A percentile compares a stretch with the other conserved stretches of the same genome.
Evolutionary conservation across 2,329 filamentous ascomycete genomes (phyloP).

Genomic region (Aspergillus sp.): DNA sequence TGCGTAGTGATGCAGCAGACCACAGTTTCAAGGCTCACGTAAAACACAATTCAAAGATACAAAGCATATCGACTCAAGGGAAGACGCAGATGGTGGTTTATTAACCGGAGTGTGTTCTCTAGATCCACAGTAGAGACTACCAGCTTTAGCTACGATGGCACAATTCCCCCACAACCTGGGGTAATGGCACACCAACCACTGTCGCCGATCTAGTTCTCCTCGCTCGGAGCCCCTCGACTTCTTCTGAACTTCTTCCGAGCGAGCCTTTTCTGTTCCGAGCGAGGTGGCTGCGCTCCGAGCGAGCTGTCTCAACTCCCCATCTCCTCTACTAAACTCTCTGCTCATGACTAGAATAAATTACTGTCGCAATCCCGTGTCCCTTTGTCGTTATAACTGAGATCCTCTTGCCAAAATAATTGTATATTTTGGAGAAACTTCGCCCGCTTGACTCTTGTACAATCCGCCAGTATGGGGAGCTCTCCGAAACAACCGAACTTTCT

Average conservation of each 20-base stretch:
- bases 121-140: neutral
- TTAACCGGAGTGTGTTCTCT: too few species aligned
- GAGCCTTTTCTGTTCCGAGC: neutral
- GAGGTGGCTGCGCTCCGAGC: neutral
- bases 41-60: too few species aligned
- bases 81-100: too few species aligned
- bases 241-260: neutral
- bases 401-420: too few species aligned
- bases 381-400: too few species aligned
- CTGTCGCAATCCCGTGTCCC: too few species aligned
- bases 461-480: neutral
- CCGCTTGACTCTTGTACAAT: neutral
- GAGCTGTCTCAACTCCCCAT: neutral
- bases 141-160: neutral
- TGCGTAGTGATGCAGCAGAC: too few species aligned
- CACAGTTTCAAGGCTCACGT: too few species aligned
- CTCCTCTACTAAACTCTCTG: too few species aligned
- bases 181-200: neutral
- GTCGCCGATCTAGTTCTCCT: neutral
- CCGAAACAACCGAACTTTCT: constrained; percentile 24
- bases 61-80: too few species aligned
- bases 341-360: too few species aligned
- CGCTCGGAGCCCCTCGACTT: neutral
- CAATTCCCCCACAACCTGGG: neutral
- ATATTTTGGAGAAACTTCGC: too few species aligned